phyloP scores from a whole-genome alignment of 2,329 filamentous ascomycete species.

The Tolypocladium pustulatum region DNA sequence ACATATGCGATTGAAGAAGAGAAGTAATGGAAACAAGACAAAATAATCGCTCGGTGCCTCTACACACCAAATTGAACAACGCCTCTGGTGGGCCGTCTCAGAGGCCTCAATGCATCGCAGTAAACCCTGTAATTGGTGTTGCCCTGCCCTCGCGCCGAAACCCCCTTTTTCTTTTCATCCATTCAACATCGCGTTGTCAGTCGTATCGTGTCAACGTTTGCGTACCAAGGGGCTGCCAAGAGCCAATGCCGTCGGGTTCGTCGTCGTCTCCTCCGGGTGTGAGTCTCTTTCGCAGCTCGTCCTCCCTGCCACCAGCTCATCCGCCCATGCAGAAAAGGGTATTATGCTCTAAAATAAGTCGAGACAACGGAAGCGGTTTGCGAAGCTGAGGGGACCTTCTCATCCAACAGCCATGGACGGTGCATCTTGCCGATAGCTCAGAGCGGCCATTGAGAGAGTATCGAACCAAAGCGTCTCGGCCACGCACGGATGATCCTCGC shows the following conservation, averaged over 20 bases:
- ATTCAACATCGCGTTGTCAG: not conserved
- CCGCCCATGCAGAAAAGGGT: not conserved
- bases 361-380: not conserved
- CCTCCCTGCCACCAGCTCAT: not conserved
- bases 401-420: not conserved
- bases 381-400: not conserved
- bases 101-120: slow-evolving; percentile 4
- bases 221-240: not conserved
- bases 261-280: not conserved
- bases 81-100: slow-evolving; percentile 5
- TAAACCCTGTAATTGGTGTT: not conserved
- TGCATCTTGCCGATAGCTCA: not conserved
- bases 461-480: not conserved
- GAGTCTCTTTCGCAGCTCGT: not conserved
- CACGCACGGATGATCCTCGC: not conserved
- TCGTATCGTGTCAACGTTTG: not conserved
- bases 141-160: not conserved
- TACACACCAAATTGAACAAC: slow-evolving; percentile 7
- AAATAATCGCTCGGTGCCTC: slow-evolving; percentile 1
- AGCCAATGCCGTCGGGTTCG: not conserved
- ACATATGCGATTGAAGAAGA: not conserved
- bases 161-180: not conserved
- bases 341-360: not conserved
- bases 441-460: not conserved
- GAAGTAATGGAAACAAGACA: not conserved